Evolutionary conservation across 768 basidiomycete species (phyloP).

Genomic region (Mrakia blollopis): DNA sequence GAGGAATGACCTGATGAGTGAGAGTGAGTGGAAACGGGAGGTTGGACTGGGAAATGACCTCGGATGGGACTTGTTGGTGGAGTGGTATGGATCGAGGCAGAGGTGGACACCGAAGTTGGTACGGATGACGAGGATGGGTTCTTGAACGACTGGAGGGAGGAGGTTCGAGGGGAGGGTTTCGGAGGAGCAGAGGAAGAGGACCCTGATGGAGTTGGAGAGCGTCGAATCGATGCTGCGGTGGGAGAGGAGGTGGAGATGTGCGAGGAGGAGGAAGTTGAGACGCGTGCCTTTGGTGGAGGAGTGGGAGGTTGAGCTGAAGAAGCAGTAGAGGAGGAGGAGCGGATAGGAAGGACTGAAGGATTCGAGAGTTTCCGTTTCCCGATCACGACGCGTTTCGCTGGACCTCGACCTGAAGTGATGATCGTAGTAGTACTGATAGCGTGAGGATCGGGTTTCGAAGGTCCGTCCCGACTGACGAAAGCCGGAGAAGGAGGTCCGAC

Average conservation of each 20-base stretch:
- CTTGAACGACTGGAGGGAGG: not conserved
- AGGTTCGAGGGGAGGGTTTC: not conserved
- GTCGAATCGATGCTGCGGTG: not conserved
- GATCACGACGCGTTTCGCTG: slow-evolving; percentile 5
- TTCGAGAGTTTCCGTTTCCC: slow-evolving; percentile 8
- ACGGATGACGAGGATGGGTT: not conserved
- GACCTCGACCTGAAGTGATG: slow-evolving; percentile 6
- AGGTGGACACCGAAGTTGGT: not conserved
- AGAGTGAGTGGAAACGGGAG: not conserved
- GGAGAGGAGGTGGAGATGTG: not conserved
- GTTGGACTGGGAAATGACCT: not conserved
- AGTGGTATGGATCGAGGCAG: not conserved
- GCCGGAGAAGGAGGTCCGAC: not conserved
- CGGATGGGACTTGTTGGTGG: not conserved
- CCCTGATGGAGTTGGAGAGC: not conserved
- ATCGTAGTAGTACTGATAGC: slow-evolving; percentile 9
- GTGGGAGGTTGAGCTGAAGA: not conserved
- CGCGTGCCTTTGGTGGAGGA: not conserved
- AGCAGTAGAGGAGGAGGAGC: not conserved
- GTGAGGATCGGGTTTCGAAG: not conserved
- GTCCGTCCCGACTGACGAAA: not conserved
- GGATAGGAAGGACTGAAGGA: not conserved
- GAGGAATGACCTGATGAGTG: not conserved
- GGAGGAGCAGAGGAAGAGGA: not conserved
- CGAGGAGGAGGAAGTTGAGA: not conserved